phyloP scores from a whole-genome alignment of 2,329 filamentous ascomycete genomes.

The Ceratocystis cubensis region DNA sequence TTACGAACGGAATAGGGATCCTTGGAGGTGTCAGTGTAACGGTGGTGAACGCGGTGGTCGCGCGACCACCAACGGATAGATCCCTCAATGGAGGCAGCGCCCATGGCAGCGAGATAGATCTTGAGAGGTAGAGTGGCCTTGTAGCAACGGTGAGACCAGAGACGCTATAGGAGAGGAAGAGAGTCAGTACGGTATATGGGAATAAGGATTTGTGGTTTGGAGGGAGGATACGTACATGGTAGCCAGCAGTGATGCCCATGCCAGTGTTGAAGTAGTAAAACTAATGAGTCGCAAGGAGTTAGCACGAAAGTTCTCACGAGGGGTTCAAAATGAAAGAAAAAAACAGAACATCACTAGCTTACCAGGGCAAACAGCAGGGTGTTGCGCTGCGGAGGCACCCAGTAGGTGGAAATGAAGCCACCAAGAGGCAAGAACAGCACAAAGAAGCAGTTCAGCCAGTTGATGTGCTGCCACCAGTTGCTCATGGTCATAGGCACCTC shows the following conservation, averaged over 20 bases:
- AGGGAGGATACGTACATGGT: slow-evolving; percentile 17
- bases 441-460: slow-evolving; percentile 80
- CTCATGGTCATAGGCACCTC: slow-evolving; percentile 65
- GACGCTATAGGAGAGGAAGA: slow-evolving; percentile 39
- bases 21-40: slow-evolving; percentile 86
- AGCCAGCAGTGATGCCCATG: slow-evolving; percentile 65
- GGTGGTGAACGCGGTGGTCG: slow-evolving; percentile 76
- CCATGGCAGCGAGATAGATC: slow-evolving; percentile 70
- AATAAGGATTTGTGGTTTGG: background rate
- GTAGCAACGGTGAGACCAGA: slow-evolving; percentile 80
- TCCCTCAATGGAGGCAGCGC: slow-evolving; percentile 72
- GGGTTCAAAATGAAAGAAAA: background rate
- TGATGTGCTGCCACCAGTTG: slow-evolving; percentile 88
- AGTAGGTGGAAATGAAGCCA: slow-evolving; percentile 62
- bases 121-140: slow-evolving; percentile 63
- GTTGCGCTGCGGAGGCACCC: slow-evolving; percentile 60
- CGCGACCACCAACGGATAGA: slow-evolving; percentile 84
- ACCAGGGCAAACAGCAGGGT: slow-evolving; percentile 58
- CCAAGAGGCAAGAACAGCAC: slow-evolving; percentile 65
- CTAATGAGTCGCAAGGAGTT: background rate
- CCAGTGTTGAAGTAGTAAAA: slow-evolving; percentile 67
- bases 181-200: background rate
- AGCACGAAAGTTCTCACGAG: background rate
- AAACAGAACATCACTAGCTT: background rate
- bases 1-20: slow-evolving; percentile 86